phyloP scores from a whole-genome alignment of 2,329 filamentous ascomycete genomes.

The Diaporthe vexans region DNA sequence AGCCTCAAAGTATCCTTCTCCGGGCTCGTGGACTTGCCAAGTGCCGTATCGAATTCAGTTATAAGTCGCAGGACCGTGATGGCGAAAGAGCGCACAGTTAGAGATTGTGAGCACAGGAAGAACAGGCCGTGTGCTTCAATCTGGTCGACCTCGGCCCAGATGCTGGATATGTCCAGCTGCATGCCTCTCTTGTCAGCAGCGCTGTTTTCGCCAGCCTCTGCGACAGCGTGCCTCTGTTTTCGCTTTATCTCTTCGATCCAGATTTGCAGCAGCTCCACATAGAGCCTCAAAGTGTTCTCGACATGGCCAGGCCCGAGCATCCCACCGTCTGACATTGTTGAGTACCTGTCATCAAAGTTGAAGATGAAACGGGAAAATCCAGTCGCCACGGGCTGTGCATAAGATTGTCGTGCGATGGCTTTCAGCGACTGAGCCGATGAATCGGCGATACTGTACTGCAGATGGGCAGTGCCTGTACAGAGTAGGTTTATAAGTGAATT shows the following conservation, averaged over 20 bases:
- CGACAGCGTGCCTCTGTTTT: constrained; percentile 81
- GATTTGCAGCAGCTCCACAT: constrained; percentile 93
- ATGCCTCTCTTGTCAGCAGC: constrained; percentile 78
- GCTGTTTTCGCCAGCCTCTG: constrained; percentile 74
- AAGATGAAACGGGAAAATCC: constrained; percentile 98
- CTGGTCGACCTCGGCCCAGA: constrained; percentile 95
- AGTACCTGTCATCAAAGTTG: constrained; percentile 97
- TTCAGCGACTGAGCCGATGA: constrained; percentile 95
- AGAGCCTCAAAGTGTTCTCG: constrained; percentile 91
- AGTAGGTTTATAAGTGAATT: constrained; percentile 94
- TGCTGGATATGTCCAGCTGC: constrained; percentile 86
- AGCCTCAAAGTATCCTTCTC: constrained; percentile 79
- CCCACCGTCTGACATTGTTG: constrained; percentile 97
- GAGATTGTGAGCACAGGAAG: constrained; percentile 96
- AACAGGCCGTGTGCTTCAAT: constrained; percentile 97
- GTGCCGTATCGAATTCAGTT: constrained; percentile 90
- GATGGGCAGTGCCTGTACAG: constrained; percentile 96
- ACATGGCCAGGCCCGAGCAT: constrained; percentile 96
- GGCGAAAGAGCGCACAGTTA: constrained; percentile 88
- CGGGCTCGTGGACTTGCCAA: constrained; percentile 75
- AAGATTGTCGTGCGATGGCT: constrained; percentile 92
- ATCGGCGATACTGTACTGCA: constrained; percentile 90
- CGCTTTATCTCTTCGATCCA: constrained; percentile 98
- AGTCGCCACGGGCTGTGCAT: constrained; percentile 95
- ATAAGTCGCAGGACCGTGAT: constrained; percentile 93